These are phyloP conservation scores for barley (Hordeum vulgare) DNA, from an alignment of 176 grass and related monocot species.

Conservation along the genomic window MorexV3_pseudomolecules_assembly NC_058522.1:441919573-441920072, in stretches of 20 bases:
- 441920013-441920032: not conserved
- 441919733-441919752: constrained; percentile 94
- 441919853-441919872: constrained; percentile 92
- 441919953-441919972: constrained; percentile 77
- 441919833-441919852: constrained; percentile 78
- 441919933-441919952: constrained; percentile 98
- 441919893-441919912: constrained; percentile 81
- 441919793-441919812: constrained; percentile 97
- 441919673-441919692: constrained; percentile 89
- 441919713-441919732: constrained; percentile 98
- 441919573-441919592: constrained; percentile 91
- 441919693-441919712: constrained; percentile 80
- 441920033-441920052: not conserved
- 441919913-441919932: constrained; percentile 91
- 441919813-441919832: constrained; percentile 94
- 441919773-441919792: constrained; percentile 97
- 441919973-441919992: constrained; percentile 50
- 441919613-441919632: constrained; percentile 7
- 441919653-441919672: constrained; percentile 92
- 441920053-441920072: not conserved
- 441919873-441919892: constrained; percentile 92
- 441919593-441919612: constrained; percentile 65
- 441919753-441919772: constrained; percentile 96
- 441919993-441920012: not conserved
- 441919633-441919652: constrained; percentile 84